phyloP scores from a whole-genome alignment of 2,329 filamentous ascomycete species.

The Pestalotiopsis sp. region DNA sequence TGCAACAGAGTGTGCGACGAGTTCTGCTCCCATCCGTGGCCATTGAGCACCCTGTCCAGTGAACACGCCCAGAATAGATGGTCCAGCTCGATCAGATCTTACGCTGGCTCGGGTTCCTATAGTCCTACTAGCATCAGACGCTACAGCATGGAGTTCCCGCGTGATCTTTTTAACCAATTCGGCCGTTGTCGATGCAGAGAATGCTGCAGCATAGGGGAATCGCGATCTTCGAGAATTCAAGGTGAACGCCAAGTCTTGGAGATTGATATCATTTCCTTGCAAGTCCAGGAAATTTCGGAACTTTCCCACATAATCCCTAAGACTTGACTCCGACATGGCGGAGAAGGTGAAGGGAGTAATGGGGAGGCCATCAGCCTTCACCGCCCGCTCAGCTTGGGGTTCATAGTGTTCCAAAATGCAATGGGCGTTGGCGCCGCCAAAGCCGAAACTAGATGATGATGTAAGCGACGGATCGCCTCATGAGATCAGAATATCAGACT shows the following conservation, averaged over 20 bases:
- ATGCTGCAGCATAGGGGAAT: too few relatives aligned
- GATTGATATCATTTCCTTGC: too few relatives aligned
- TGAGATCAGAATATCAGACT: not conserved
- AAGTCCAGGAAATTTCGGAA: too few relatives aligned
- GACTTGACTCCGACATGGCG: not conserved
- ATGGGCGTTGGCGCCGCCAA: conserved; percentile 21
- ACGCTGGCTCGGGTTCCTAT: not conserved
- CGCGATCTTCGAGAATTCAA: too few relatives aligned
- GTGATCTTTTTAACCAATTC: too few relatives aligned
- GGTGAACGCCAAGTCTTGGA: too few relatives aligned
- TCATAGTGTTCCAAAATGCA: conserved; percentile 15
- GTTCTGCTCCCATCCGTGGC: conserved; percentile 28
- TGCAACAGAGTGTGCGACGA: too few relatives aligned
- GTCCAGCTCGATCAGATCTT: not conserved
- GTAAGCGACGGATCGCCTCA: not conserved
- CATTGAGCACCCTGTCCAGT: conserved; percentile 31
- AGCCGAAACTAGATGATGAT: conserved; percentile 13
- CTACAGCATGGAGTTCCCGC: not conserved
- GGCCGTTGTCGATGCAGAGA: too few relatives aligned
- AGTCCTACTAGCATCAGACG: not conserved
- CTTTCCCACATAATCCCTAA: too few relatives aligned
- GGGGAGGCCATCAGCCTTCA: rapidly evolving
- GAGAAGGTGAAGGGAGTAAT: not conserved
- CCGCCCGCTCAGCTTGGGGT: not conserved
- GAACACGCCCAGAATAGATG: conserved; percentile 28